Percentiles rank a stretch among this genome's conserved stretches.
Evolutionary conservation across 2,329 filamentous ascomycete species (phyloP).

Genomic region (Blastomyces percursus): DNA sequence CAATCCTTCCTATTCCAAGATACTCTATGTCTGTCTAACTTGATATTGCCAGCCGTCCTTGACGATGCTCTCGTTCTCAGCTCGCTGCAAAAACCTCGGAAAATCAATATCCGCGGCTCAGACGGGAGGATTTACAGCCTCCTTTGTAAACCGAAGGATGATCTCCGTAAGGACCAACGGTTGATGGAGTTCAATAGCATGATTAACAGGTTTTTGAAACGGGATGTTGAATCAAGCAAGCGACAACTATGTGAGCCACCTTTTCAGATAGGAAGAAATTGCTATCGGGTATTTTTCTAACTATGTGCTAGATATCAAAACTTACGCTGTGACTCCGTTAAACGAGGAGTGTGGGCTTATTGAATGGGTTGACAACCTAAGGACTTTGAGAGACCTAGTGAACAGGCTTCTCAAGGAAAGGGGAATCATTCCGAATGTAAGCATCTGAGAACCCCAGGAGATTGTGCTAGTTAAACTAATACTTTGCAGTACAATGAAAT

Average conservation of each 20-base stretch:
- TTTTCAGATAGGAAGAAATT: not conserved
- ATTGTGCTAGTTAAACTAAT: constrained; percentile 3
- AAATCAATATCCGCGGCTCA: constrained; percentile 75
- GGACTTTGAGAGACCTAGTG: constrained; percentile 85
- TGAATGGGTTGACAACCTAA: constrained; percentile 96
- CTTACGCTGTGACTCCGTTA: constrained; percentile 89
- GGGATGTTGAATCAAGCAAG: constrained; percentile 80
- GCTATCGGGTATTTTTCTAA: constrained; percentile 2
- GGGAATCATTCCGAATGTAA: constrained; percentile 47
- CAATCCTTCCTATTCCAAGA: not conserved
- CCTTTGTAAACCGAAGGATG: constrained; percentile 95
- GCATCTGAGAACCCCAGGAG: constrained; percentile 6
- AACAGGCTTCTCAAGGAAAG: constrained; percentile 66
- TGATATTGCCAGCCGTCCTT: constrained; percentile 44
- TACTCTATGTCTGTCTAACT: constrained; percentile 13
- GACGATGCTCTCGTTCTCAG: constrained; percentile 85
- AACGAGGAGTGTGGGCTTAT: constrained; percentile 98
- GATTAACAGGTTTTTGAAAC: constrained; percentile 90
- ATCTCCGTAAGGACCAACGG: constrained; percentile 91
- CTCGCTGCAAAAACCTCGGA: constrained; percentile 84
- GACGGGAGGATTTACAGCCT: constrained; percentile 83
- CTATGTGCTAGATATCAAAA: constrained; percentile 59
- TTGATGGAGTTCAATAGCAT: constrained; percentile 99
- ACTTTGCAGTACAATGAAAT: constrained; percentile 56
- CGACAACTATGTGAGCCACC: constrained; percentile 56